A percentile compares a stretch with the other conserved stretches of the same genome.
These are phyloP conservation scores for Aspergillus clavatus DNA, from an alignment of 2,329 filamentous ascomycete genomes.

Conservation along the genomic window DNA sequence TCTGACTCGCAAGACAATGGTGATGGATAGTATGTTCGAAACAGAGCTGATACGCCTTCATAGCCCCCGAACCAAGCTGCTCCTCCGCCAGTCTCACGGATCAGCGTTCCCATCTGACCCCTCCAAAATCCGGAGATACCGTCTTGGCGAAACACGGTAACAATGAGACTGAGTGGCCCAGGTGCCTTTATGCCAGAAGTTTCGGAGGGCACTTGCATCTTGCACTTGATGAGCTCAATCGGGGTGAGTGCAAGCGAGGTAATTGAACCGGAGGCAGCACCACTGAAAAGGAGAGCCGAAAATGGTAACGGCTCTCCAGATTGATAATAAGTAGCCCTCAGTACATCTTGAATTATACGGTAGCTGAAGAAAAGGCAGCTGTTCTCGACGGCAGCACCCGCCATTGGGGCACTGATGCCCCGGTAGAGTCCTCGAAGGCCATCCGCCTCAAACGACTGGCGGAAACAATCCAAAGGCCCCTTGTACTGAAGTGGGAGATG, in stretches of 20 bases:
- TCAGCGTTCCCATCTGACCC: slow-evolving; percentile 86
- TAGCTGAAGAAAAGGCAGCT: slow-evolving; percentile 93
- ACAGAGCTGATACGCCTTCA: slow-evolving; percentile 69
- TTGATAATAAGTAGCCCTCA: slow-evolving; percentile 61
- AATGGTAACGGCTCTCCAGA: slow-evolving; percentile 61
- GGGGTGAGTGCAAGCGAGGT: slow-evolving; percentile 90
- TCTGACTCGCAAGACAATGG: slow-evolving; percentile 31
- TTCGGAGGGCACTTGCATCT: slow-evolving; percentile 73
- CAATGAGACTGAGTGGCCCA: slow-evolving; percentile 66
- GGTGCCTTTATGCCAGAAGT: slow-evolving; percentile 44
- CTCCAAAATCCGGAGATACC: slow-evolving; percentile 89
- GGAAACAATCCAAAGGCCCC: slow-evolving; percentile 89
- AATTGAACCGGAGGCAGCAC: slow-evolving; percentile 80
- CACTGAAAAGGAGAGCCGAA: slow-evolving; percentile 69
- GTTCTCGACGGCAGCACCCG: slow-evolving; percentile 87
- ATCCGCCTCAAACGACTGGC: slow-evolving; percentile 73
- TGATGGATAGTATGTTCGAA: slow-evolving; percentile 52
- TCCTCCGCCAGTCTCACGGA: slow-evolving; percentile 87
- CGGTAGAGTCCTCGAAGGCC: slow-evolving; percentile 81
- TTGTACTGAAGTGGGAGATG: slow-evolving; percentile 73
- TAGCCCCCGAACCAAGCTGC: slow-evolving; percentile 95
- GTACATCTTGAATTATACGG: slow-evolving; percentile 56
- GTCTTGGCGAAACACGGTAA: slow-evolving; percentile 74
- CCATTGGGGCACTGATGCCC: slow-evolving; percentile 83
- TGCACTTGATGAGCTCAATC: slow-evolving; percentile 96